Conservation (phyloP, 2,329 filamentous ascomycete species). For the Fusarium anguioides region DNA sequence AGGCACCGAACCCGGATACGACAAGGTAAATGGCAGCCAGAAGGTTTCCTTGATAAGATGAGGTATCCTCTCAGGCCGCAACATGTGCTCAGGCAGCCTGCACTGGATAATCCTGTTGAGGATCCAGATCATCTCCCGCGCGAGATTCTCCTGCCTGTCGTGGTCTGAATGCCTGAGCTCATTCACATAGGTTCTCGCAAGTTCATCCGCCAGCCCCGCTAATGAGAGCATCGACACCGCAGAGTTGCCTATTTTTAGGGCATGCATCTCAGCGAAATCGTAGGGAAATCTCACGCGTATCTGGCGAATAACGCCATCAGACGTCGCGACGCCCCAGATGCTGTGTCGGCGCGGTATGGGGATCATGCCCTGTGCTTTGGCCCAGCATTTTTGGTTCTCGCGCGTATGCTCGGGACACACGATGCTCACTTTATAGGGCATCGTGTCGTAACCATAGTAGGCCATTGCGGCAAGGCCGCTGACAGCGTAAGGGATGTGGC, state of each 20-base stretch:
- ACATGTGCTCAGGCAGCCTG: slow-evolving; percentile 30
- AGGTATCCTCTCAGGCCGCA: slow-evolving; percentile 31
- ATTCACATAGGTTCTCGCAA: slow-evolving; percentile 50
- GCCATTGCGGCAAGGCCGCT: slow-evolving; percentile 58
- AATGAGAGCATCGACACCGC: slow-evolving; percentile 49
- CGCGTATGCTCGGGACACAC: slow-evolving; percentile 53
- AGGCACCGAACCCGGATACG: slow-evolving; percentile 43
- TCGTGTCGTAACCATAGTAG: slow-evolving; percentile 54
- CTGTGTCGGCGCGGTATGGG: slow-evolving; percentile 42
- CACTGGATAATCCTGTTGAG: slow-evolving; percentile 47
- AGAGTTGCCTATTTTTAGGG: slow-evolving; percentile 30
- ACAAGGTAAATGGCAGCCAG: slow-evolving; percentile 48
- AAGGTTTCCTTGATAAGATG: slow-evolving; percentile 44
- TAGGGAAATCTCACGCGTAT: slow-evolving; percentile 54
- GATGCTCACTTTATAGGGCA: slow-evolving; percentile 53
- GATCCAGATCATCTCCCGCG: slow-evolving; percentile 51
- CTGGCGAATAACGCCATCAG: slow-evolving; percentile 45
- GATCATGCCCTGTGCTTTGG: slow-evolving; percentile 49
- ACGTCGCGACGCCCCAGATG: slow-evolving; percentile 52
- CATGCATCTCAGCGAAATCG: slow-evolving; percentile 48
- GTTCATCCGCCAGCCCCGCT: slow-evolving; percentile 49
- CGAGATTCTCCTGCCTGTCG: slow-evolving; percentile 37
- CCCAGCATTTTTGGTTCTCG: slow-evolving; percentile 56
- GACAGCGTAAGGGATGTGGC: slow-evolving; percentile 59
- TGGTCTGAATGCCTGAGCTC: slow-evolving; percentile 32